These are phyloP conservation scores for Crithidia thermophila DNA, from an alignment of 208 protist genomes.

Conservation along the genomic window DNA sequence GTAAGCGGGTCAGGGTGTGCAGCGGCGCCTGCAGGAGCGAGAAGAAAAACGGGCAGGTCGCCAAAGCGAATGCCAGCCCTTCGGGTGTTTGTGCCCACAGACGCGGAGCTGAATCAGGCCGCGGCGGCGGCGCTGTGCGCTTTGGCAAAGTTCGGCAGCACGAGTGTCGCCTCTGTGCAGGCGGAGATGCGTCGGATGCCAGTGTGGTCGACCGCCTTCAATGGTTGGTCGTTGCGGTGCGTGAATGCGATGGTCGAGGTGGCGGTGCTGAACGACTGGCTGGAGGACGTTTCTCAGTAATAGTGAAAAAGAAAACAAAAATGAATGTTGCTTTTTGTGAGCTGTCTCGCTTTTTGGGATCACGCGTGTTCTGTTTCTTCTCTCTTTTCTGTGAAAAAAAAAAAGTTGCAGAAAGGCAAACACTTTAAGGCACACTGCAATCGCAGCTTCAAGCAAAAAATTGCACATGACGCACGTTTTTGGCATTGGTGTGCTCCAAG, in stretches of 20 bases:
- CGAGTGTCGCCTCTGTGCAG: conserved; percentile 48
- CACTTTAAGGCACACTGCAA: no score
- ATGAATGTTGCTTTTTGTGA: no score
- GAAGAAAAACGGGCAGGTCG: not conserved
- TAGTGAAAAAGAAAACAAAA: not conserved
- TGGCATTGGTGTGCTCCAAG: no score
- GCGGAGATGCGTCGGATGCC: conserved; percentile 69
- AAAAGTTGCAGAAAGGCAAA: no score
- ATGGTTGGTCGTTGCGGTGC: conserved; percentile 55
- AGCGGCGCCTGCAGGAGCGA: not conserved
- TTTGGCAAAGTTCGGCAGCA: conserved; percentile 66
- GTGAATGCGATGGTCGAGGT: conserved; percentile 69
- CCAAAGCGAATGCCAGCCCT: not conserved
- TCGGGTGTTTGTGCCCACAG: conserved; percentile 21
- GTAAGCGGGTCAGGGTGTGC: no score
- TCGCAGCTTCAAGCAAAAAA: no score
- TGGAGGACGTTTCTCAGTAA: conserved; percentile 40
- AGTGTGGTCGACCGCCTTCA: conserved; percentile 45
- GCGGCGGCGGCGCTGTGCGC: conserved; percentile 68
- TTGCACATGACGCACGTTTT: no score
- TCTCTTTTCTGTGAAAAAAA: no score
- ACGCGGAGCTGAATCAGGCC: conserved; percentile 41
- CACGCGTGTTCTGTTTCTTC: not conserved
- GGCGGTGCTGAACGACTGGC: conserved; percentile 77
- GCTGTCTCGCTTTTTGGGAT: no score